These are phyloP conservation scores for Lithospermum erythrorhizon DNA, from an alignment of 257 asterid species.

Conservation along the genomic window DNA sequence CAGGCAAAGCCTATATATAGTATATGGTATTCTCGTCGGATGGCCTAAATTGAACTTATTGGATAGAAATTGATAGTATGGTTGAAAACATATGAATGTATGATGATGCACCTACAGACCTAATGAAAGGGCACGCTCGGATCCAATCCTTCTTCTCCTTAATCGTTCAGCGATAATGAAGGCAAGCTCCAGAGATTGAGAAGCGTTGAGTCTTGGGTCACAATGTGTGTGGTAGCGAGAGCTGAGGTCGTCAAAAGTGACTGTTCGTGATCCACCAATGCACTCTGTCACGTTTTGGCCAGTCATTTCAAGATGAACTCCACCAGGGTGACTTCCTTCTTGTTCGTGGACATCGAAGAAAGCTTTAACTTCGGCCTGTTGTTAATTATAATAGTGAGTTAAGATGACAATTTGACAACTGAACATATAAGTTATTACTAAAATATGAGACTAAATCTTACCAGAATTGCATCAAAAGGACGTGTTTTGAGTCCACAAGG, in stretches of 20 bases:
- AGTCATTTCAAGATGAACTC: constrained; percentile 78
- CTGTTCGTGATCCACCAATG: constrained; percentile 76
- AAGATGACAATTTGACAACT: not conserved
- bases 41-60: constrained; percentile 6
- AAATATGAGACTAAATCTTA: constrained; percentile 12
- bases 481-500: constrained; percentile 89
- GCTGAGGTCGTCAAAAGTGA: constrained; percentile 60
- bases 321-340: constrained; percentile 84
- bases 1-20: not conserved
- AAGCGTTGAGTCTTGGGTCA: constrained; percentile 70
- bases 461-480: constrained; percentile 75
- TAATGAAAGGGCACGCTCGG: constrained; percentile 30
- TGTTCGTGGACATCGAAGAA: constrained; percentile 92
- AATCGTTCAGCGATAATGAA: constrained; percentile 61
- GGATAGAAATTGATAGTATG: constrained; percentile 2
- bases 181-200: constrained; percentile 76
- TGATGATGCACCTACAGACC: constrained; percentile 7
- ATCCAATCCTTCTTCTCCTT: constrained; percentile 51
- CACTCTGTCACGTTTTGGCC: constrained; percentile 86
- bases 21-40: not conserved
- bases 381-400: not conserved
- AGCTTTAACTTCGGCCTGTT: constrained; percentile 68
- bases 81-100: not conserved
- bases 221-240: constrained; percentile 85
- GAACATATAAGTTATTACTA: not conserved